A percentile compares a stretch with the other conserved stretches of the same genome.
These are phyloP conservation scores for Coemansia sp. DNA, from an alignment of 192 early-diverging fungal species.

Conservation along the genomic window DNA sequence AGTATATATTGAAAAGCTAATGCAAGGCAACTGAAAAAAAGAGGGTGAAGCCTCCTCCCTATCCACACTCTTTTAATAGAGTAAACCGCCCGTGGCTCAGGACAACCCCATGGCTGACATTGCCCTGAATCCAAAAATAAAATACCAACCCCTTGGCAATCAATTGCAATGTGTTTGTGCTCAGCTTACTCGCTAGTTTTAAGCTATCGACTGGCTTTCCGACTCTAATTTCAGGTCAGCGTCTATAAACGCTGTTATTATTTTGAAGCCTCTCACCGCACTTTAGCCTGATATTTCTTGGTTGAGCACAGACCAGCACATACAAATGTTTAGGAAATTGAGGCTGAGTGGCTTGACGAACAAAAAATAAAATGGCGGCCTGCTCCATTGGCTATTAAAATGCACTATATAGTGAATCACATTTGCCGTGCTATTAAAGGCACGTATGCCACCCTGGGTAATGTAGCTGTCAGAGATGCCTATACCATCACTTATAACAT, in stretches of 20 bases:
- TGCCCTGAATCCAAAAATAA: neutral
- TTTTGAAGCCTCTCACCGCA: neutral
- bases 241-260: neutral
- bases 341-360: neutral
- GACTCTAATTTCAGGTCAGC: neutral
- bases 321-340: neutral
- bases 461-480: neutral
- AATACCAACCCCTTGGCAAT: neutral
- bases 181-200: neutral
- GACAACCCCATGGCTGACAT: neutral
- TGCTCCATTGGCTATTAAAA: neutral
- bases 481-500: neutral
- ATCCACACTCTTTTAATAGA: slow-evolving; percentile 1
- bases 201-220: neutral
- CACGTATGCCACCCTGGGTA: no score
- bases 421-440: neutral
- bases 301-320: neutral
- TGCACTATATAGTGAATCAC: neutral
- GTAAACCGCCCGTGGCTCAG: neutral
- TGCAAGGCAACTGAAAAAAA: slow-evolving; percentile 7
- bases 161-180: neutral
- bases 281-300: neutral
- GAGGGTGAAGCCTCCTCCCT: slow-evolving; percentile 1
- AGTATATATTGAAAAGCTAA: neutral
- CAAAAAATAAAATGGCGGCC: neutral